Evolutionary conservation across 108 stramenopile genomes (phyloP).

Genomic region (Epipyxis sp.): DNA sequence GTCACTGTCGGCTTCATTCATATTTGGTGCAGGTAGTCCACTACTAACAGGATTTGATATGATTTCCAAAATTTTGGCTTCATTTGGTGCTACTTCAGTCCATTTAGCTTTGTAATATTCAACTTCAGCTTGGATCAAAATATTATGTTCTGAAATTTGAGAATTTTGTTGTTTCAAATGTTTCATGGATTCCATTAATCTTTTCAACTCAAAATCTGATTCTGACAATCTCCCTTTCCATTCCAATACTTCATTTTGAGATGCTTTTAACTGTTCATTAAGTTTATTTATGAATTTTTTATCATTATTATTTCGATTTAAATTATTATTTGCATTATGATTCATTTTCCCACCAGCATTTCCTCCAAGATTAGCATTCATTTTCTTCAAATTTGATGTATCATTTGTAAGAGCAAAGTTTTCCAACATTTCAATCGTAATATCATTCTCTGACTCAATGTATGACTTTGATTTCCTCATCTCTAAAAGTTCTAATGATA

Average conservation of each 20-base stretch:
- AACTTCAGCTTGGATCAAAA: background rate
- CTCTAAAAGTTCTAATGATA: background rate
- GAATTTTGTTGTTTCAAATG: background rate
- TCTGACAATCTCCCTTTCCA: background rate
- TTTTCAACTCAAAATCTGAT: constrained; percentile 1
- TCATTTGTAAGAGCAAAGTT: background rate
- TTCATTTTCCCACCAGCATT: background rate
- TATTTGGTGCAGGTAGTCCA: too few species aligned
- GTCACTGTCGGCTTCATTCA: background rate
- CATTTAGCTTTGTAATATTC: constrained; percentile 21
- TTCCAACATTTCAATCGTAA: background rate
- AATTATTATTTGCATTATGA: too few species aligned
- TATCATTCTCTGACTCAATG: background rate
- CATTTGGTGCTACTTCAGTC: background rate
- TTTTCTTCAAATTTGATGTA: background rate
- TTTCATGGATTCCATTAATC: background rate
- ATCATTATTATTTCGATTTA: background rate
- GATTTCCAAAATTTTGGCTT: constrained; percentile 6
- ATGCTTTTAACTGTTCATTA: background rate
- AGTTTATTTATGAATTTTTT: background rate
- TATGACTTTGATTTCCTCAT: background rate
- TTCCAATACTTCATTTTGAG: background rate
- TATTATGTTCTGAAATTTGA: background rate
- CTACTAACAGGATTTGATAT: too few species aligned
- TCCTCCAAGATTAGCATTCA: background rate